Conservation (phyloP, 2,329 filamentous ascomycete genomes). For the Alternaria sp. region DNA sequence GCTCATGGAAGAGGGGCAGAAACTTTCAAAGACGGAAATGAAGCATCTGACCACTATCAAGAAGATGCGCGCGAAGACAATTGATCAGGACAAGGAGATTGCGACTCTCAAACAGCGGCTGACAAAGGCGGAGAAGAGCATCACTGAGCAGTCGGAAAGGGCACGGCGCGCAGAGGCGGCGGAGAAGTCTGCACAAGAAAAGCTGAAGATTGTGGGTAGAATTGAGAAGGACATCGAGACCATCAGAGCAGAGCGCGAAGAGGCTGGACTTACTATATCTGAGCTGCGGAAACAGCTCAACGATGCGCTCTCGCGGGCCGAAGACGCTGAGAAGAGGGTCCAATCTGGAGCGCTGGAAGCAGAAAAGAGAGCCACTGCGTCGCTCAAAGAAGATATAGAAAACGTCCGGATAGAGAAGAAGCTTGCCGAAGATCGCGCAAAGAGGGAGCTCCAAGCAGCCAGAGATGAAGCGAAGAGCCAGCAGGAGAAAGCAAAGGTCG, state of each 20-base stretch:
- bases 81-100: conserved; percentile 60
- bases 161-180: conserved; percentile 66
- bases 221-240: conserved; percentile 65
- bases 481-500: conserved; percentile 69
- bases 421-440: conserved; percentile 72
- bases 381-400: conserved; percentile 69
- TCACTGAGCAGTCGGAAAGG: conserved; percentile 66
- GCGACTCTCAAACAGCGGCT: conserved; percentile 64
- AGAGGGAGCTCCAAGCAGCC: conserved; percentile 72
- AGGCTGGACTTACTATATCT: conserved; percentile 69
- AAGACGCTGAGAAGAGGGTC: conserved; percentile 69
- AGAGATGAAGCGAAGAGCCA: conserved; percentile 76
- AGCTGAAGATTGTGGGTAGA: conserved; percentile 58
- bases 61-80: conserved; percentile 67
- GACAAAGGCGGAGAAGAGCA: conserved; percentile 69
- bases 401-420: conserved; percentile 77
- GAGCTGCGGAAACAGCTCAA: conserved; percentile 74
- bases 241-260: conserved; percentile 67
- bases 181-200: conserved; percentile 63
- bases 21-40: conserved; percentile 83
- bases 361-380: conserved; percentile 64
- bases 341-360: conserved; percentile 71
- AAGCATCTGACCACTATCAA: conserved; percentile 84
- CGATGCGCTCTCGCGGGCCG: conserved; percentile 70
- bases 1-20: conserved; percentile 90